Evolutionary conservation across 305 asterid genomes (phyloP).

Genomic region (Solanum chacoense): DNA sequence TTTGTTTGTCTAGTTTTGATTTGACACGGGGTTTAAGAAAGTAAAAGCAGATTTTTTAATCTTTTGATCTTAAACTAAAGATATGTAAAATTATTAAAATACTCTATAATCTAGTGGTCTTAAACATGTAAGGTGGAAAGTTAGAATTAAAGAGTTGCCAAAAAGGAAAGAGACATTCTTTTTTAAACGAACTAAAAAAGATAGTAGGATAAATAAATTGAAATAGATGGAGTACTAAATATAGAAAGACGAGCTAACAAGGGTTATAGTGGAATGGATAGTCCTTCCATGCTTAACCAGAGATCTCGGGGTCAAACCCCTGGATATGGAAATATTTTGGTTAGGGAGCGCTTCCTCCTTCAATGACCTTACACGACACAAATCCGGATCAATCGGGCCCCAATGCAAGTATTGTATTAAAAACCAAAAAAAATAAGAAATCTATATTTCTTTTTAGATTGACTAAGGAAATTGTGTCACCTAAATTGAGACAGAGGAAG

Average conservation of each 20-base stretch:
- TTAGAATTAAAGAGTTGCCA: not conserved
- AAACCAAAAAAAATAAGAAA: not conserved
- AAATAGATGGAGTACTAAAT: not conserved
- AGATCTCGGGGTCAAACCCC: not conserved
- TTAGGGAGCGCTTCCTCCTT: not conserved
- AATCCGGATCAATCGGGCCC: not conserved
- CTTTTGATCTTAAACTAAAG: not conserved
- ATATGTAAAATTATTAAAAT: not conserved
- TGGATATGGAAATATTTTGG: not conserved
- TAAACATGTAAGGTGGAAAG: not conserved
- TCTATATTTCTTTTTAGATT: not conserved
- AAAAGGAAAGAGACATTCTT: not conserved
- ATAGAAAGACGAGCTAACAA: not conserved
- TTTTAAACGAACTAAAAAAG: not conserved
- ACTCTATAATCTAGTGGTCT: not conserved
- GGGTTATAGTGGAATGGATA: not conserved
- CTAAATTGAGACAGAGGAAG: not conserved
- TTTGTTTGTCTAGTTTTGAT: not conserved
- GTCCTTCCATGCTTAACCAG: not conserved
- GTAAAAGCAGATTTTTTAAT: not conserved
- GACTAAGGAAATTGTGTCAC: not conserved
- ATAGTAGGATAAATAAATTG: not conserved
- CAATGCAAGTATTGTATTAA: fast-evolving
- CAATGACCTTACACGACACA: not conserved
- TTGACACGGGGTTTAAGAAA: not conserved